Conservation (phyloP, 2,329 filamentous ascomycete genomes). For the Aspergillus sp. region DNA sequence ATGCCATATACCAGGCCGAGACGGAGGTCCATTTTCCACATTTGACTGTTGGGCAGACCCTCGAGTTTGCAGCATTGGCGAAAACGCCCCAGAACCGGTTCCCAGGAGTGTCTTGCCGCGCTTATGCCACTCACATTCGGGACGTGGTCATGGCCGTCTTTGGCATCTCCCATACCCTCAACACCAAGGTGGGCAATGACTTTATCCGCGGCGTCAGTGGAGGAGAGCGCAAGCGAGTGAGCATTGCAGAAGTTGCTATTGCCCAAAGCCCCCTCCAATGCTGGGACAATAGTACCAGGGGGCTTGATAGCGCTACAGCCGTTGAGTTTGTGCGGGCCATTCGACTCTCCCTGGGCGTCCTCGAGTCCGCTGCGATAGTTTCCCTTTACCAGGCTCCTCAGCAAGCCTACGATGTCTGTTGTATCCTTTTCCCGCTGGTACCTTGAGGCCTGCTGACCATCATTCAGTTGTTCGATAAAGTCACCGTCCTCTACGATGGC, state of each 20-base stretch:
- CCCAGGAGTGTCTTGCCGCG: constrained; percentile 42
- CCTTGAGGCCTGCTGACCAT: background rate
- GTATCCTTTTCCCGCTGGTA: background rate
- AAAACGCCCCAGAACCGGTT: constrained; percentile 47
- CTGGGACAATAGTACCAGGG: constrained; percentile 52
- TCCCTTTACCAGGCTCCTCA: constrained; percentile 57
- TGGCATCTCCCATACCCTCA: constrained; percentile 51
- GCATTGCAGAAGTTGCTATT: constrained; percentile 54
- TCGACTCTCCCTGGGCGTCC: no score
- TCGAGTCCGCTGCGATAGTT: constrained; percentile 45
- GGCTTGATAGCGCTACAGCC: constrained; percentile 56
- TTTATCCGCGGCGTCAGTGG: constrained; percentile 62
- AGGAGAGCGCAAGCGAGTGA: constrained; percentile 62
- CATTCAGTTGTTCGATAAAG: constrained; percentile 67
- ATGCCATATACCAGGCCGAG: constrained; percentile 84
- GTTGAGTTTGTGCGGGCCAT: constrained; percentile 56
- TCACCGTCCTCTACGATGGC: constrained; percentile 70
- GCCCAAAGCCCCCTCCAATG: constrained; percentile 46
- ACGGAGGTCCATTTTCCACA: constrained; percentile 80
- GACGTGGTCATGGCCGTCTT: constrained; percentile 48
- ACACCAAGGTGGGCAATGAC: constrained; percentile 52
- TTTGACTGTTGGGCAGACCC: constrained; percentile 73
- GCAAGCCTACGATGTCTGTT: constrained; percentile 48
- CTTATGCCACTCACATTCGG: constrained; percentile 43
- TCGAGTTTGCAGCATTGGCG: constrained; percentile 76